A percentile compares a stretch with the other conserved stretches of the same genome.
These are phyloP conservation scores for Bipolaris sorokiniana DNA, from an alignment of 2,329 filamentous ascomycete genomes.

Conservation along the genomic window DNA sequence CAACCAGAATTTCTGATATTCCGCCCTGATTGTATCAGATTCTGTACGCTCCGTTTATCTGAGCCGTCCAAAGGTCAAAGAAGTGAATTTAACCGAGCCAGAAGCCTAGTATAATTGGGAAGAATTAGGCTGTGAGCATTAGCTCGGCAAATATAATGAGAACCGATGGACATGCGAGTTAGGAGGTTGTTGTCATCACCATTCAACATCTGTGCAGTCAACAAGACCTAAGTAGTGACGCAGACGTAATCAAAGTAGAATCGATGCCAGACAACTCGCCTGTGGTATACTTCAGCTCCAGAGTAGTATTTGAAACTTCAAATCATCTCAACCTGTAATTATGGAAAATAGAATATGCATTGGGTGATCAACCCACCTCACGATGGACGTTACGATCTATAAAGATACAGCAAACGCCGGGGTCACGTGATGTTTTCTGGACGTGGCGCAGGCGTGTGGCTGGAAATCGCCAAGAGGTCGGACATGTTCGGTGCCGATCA, in stretches of 20 bases:
- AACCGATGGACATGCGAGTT: no score
- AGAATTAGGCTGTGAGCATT: not conserved
- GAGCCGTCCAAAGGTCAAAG: no score
- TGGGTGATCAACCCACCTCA: not conserved
- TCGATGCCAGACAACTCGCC: not conserved
- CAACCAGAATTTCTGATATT: no score
- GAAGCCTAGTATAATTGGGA: no score
- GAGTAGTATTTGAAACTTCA: no score
- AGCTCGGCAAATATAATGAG: no score
- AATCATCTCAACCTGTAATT: no score
- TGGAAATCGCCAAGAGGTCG: conserved; percentile 9
- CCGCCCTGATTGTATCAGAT: no score
- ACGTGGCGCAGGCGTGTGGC: not conserved
- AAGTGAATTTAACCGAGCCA: no score
- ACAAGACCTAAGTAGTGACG: not conserved
- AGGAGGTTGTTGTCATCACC: not conserved
- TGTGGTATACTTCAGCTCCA: no score
- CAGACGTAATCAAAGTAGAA: not conserved
- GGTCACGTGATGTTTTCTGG: not conserved
- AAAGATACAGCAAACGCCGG: not conserved
- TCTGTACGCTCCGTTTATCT: no score
- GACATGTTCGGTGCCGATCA: conserved; percentile 12
- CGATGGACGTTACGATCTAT: no score
- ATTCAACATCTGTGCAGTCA: not conserved
- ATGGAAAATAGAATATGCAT: not conserved